Evolutionary conservation across 495 filamentous ascomycete species (phyloP), one percentile per base, ranked within the genome.

Genomic region (Hypomontagnella submonticulosa): DNA sequence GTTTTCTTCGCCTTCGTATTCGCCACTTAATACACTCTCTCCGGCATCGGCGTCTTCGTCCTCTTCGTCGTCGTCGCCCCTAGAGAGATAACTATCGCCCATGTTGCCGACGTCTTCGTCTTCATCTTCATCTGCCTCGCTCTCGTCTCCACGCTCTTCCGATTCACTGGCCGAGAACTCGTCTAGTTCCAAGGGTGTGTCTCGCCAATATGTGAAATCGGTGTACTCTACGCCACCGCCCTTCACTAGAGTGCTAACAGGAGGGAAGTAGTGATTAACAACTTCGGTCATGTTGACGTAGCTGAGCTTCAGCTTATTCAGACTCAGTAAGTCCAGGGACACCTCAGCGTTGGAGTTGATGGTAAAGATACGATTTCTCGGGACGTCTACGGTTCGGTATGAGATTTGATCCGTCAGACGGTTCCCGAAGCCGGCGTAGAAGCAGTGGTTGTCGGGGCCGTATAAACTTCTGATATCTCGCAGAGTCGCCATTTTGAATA

Each of bases 291-390:
- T 99, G 53, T 91, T 92, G 53, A 96, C 91, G 74, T 99, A 99
- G 73, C 91, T 97, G 66, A 93, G 95, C 80, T 92, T 97, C 71
- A 98, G 91, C 69, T 93, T 96, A 75, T 95, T 98, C 37, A 99
- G 83, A 63, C 88, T 92, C 12, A 97, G 82, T 47, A 99, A 75
- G 71, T 98, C 94, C 44, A 98, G 77, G n/a, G 89, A 92, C 15
- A 99, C 93, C 67, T 99, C 96, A 1, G 95, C 93, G 73, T 97
- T 96, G 46, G 91, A 94, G 77, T 99, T 99, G 83, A 99, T 99
- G 6, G 95, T 99, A 73, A 99, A 99, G 57, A 99, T 99, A 18
- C 96, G 84, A 18, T 89, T 92, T 7, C 90, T 89, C 5, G 95
- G 93, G 32, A 99, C 97, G 70, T 95, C 96, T 48, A 99, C 95